Evolutionary conservation across 768 basidiomycete species (phyloP), one percentile per base, ranked within the genome.

Genomic region (Rhodotorula paludigena): DNA sequence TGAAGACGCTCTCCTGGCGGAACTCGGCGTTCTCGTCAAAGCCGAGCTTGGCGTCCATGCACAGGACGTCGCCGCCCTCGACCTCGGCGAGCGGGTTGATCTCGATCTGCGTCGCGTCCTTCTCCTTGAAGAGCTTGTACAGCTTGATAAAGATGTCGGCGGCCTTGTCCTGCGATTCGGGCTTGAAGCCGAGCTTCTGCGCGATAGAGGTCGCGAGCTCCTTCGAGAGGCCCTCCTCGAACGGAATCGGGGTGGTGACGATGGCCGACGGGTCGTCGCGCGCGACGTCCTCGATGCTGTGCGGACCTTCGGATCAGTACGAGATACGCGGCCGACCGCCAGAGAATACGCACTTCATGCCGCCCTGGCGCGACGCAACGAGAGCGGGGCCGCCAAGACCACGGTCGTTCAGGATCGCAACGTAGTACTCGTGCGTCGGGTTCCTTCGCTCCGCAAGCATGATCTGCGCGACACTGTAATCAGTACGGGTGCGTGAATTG

Each of bases 21-120:
- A 99, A 99, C 77, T 92, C 92, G 44, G 96, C 96, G 77, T 99
- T 98, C 78, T 99, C 96, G 76, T 99, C 96, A 75, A 99, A 99
- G n/a, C 92, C 92, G 69, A 98, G 91, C 80, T 99, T 99, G 78
- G 96, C 96, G 79, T 99, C 96, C 96, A 99, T 98, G 82, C 94
- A 98, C 57, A 98, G 86, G 58, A 99, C 93, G 67, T 84, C 84
- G 14, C 96, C 96, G 75, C 97, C 92, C 21, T 81, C 83, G 36
- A 93, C 88, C 80, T 97, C 87, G 3, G 92, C 90, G 83, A 99
- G 83, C 28, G 96, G 96, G 81, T 99, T 99, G 79, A 99, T 99
- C 81, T 99, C 96, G 75, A 99, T 96, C 80, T 98, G 96, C 21
- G 94, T 98, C 2, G 96, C 92, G 77, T 99, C 96, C 82, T 93